Base-by-base conservation (phyloP, 2,329 filamentous ascomycete species). In the Fusarium sp. region DNA sequence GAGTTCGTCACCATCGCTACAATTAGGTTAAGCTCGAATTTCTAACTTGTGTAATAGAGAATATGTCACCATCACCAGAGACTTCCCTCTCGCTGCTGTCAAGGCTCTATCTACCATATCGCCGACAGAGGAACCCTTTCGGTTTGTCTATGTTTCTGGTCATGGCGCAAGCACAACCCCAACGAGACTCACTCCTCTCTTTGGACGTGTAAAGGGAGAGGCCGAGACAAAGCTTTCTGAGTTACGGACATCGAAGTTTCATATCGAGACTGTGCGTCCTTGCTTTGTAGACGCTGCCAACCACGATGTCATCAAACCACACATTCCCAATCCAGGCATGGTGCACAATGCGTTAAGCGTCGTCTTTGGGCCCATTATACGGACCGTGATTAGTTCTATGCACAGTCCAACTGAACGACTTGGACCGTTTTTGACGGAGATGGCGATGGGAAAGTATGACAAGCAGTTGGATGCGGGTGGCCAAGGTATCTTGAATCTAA, bases 361-460 rank as follows among this genome's bases (percentile, higher is more conserved):
- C 26, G 21, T 58, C 25, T 12, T 61, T 23, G 51, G 39, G 5
- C 52, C 69, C 12, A 16, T 60, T 28, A 43, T 59, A 34, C 19
- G 52, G 57, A 67, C 43, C 16, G n/a, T 31, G 26, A 6, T 66
- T 7, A 26, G 13, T 12, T 50, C 46, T 8, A 23, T 69, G 28
- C 53, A 67, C 42, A 55, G 61, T 26, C 69, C 69, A 9, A 71
- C 69, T 2, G 62, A 72, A 23, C 58, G 44, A 4, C 55, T 71
- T 19, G 69, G 69, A 2, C 50, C 25, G 19, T 72, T 71, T 43
- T 31, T 71, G 21, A 44, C 54, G 4, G 53, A 52, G 4, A 58
- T 70, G 55, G 69, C 69, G 3, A 72, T 72, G 39, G 69, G 69
- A 3, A 61, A 53, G n/a, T 64, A 53, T 10, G 69, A 72, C 18